A percentile compares a stretch with the other conserved stretches of the same genome.
Conservation (phyloP, 2,329 filamentous ascomycete genomes). For the Torrubiella hemipterigena region DNA sequence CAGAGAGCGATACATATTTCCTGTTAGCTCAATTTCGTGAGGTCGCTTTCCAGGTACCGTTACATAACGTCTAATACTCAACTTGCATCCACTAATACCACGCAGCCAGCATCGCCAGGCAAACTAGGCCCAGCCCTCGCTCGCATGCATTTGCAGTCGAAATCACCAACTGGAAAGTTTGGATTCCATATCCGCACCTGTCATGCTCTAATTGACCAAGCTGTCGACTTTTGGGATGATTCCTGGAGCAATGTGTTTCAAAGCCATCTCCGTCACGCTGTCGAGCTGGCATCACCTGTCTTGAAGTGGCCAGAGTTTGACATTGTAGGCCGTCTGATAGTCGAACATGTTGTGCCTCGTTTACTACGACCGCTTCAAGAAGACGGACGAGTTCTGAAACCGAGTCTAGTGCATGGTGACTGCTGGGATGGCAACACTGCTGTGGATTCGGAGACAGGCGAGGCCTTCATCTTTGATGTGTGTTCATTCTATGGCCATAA, state of each 20-base stretch:
- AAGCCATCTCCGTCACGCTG: not conserved
- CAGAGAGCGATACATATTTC: constrained; percentile 10
- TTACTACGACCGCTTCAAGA: constrained; percentile 16
- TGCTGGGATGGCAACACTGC: constrained; percentile 19
- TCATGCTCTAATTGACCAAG: not conserved
- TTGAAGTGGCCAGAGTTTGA: constrained; percentile 9
- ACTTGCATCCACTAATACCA: no score
- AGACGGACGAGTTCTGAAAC: constrained; percentile 15
- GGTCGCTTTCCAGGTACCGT: not conserved
- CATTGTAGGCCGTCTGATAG: constrained; percentile 7
- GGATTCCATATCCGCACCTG: constrained; percentile 15
- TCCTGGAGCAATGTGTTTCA: not conserved
- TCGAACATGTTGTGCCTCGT: constrained; percentile 15
- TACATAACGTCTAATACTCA: no score
- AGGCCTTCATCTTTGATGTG: constrained; percentile 18
- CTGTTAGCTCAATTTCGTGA: constrained; percentile 7
- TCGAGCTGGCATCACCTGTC: not conserved
- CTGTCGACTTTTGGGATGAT: not conserved
- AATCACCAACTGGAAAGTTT: constrained; percentile 15
- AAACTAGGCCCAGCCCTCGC: no score
- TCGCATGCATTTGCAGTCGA: no score
- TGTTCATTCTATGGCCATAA: constrained; percentile 18
- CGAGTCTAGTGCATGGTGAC: constrained; percentile 19
- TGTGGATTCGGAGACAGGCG: constrained; percentile 13
- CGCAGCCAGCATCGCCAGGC: no score